Percentiles rank a stretch among this genome's conserved stretches.
Evolutionary conservation across 352 stramenopile species (phyloP).

Genomic region (Aphanomyces invadans): DNA sequence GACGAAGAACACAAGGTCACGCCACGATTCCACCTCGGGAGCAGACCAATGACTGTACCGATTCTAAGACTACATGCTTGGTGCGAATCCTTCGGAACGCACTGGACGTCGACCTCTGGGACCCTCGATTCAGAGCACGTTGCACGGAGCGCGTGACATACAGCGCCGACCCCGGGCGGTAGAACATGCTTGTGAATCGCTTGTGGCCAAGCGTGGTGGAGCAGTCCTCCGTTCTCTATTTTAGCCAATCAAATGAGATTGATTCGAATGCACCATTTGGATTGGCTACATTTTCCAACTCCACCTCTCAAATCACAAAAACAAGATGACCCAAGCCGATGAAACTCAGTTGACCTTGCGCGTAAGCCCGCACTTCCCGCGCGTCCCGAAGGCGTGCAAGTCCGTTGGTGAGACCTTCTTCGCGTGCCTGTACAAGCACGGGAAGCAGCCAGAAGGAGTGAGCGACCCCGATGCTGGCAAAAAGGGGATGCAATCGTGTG

Average conservation of each 20-base stretch:
- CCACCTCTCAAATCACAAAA: not conserved
- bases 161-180: not conserved
- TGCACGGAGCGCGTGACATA: not conserved
- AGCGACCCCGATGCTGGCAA: slow-evolving; percentile 57
- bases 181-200: slow-evolving; percentile 15
- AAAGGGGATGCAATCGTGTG: slow-evolving; percentile 51
- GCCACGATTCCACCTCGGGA: not conserved
- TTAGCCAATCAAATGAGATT: slow-evolving; percentile 17
- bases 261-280: not conserved
- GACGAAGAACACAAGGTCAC: not conserved
- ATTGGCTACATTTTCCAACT: slow-evolving; percentile 4
- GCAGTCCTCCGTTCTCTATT: not conserved
- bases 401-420: slow-evolving; percentile 66
- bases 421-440: slow-evolving; percentile 71
- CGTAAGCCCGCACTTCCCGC: slow-evolving; percentile 70
- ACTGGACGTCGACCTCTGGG: not conserved
- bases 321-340: not conserved
- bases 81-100: slow-evolving; percentile 19
- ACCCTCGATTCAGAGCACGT: slow-evolving; percentile 15
- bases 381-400: slow-evolving; percentile 62
- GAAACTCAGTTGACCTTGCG: slow-evolving; percentile 34
- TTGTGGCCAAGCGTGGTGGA: slow-evolving; percentile 7
- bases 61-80: slow-evolving; percentile 24
- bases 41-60: not conserved
- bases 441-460: slow-evolving; percentile 54